Percentiles rank a stretch among this genome's conserved stretches.
phyloP scores from a whole-genome alignment of 2,329 filamentous ascomycete genomes.

The Fusarium tjaetaba region DNA sequence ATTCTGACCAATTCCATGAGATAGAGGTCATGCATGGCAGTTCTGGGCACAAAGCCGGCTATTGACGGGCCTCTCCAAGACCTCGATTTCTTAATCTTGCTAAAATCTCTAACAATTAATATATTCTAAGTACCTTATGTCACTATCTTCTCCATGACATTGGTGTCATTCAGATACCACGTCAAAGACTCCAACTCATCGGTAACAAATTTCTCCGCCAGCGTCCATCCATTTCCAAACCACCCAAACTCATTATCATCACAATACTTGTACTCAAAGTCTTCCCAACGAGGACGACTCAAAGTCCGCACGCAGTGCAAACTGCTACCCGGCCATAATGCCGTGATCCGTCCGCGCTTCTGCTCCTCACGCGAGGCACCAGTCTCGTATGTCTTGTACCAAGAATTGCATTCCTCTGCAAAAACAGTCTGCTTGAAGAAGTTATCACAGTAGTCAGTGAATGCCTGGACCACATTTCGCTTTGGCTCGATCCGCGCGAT shows the following conservation, averaged over 20 bases:
- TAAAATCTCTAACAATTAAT: not conserved
- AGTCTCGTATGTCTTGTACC: constrained; percentile 14
- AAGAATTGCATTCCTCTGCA: constrained; percentile 16
- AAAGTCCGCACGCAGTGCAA: constrained; percentile 8
- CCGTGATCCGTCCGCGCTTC: not conserved
- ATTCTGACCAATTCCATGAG: too few relatives aligned
- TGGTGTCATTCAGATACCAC: constrained; percentile 11
- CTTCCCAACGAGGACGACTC: constrained; percentile 10
- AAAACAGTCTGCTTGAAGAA: constrained; percentile 14
- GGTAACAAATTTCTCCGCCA: constrained; percentile 11
- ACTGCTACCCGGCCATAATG: constrained; percentile 11
- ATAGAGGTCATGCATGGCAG: not conserved
- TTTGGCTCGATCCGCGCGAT: constrained; percentile 7
- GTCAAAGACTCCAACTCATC: constrained; percentile 16
- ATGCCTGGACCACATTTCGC: not conserved
- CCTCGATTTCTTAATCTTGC: not conserved
- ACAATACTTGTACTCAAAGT: constrained; percentile 14
- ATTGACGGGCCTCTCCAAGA: not conserved
- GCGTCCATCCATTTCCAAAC: constrained; percentile 18
- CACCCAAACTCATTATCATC: constrained; percentile 18
- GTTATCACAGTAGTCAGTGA: not conserved
- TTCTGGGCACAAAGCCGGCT: not conserved
- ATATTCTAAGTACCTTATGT: not conserved
- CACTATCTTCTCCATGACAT: constrained; percentile 1
- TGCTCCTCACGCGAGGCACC: constrained; percentile 6